Conservation (phyloP, 164 flowering plant species). For the Euptelea pleiosperma region DNA sequence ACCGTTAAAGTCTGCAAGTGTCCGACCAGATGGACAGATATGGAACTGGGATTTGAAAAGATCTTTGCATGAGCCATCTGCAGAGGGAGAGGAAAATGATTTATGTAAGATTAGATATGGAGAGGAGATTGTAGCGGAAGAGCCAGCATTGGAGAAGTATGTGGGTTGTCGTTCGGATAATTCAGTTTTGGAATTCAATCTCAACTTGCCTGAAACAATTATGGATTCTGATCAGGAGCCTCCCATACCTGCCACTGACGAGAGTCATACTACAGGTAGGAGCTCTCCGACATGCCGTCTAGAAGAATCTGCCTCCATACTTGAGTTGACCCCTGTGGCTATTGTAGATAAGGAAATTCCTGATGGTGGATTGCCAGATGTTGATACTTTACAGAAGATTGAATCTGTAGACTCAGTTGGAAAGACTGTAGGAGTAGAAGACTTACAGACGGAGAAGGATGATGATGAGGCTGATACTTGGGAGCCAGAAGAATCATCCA, state of each 20-base stretch:
- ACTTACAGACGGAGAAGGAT: constrained; percentile 38
- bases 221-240: constrained; percentile 46
- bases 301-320: constrained; percentile 29
- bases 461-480: constrained; percentile 53
- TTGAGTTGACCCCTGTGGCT: constrained; percentile 19
- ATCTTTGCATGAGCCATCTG: constrained; percentile 21
- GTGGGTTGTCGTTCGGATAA: constrained; percentile 30
- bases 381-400: constrained; percentile 17
- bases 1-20: constrained; percentile 77
- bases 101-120: constrained; percentile 16
- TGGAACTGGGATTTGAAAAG: constrained; percentile 46
- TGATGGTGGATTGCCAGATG: constrained; percentile 25
- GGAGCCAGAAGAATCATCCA: constrained; percentile 59
- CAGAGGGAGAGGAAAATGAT: constrained; percentile 32
- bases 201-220: constrained; percentile 50
- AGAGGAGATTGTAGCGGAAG: constrained; percentile 31
- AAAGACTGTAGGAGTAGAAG: constrained; percentile 40
- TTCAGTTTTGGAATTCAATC: constrained; percentile 27
- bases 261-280: constrained; percentile 22
- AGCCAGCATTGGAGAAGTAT: constrained; percentile 21
- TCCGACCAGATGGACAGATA: constrained; percentile 34
- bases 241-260: constrained; percentile 28
- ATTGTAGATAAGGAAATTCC: constrained; percentile 25
- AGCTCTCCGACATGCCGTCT: constrained; percentile 11
- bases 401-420: constrained; percentile 33